Base-by-base conservation (phyloP, 192 early-diverging fungal species). In the Phycomyces nitens region DNA sequence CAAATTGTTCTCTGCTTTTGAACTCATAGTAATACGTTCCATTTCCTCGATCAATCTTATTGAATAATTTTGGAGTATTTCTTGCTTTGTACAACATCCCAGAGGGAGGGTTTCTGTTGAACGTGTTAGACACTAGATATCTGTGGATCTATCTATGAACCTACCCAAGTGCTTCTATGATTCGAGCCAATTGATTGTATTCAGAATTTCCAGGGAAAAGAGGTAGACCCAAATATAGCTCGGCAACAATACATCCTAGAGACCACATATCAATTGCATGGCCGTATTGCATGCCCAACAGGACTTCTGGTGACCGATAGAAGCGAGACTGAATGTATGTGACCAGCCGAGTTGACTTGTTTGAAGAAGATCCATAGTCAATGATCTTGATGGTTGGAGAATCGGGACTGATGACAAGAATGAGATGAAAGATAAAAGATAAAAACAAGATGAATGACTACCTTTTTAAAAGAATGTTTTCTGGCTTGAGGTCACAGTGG, bases 271-370 rank as follows among this genome's bases (percentile, higher is more conserved):
- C 97, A 54, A 99, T 99, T 29, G 89, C 85, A 14, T 85, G 85
- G 39, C 90, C 91, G 72, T 98, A 96, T 65, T 92, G 88, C 38
- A 96, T 70, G 2, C 96, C 97, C 15, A 99, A 80, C 8, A 99
- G 71, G 11, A 99, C 92, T 75, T 99, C 97, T 5, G 96, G 96
- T 16, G 90, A 89, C 53, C 97, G 83, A 61, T 99, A 99, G 74
- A 97, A 99, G 23, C 97, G 84, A 6, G 96, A 98, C 71, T 98
- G 96, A 58, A 99, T 99, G 76, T 99, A 99, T 5, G 93, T 96
- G 67, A 97, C 96, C 8, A 92, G 86, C 0, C 92, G 93, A 66
- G 94, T 89, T 62, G 89, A 88, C 70, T 95, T 94, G 56, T 95
- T 89, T 65, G 95, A 98, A 0, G 97, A 94, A 4, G 93, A 94